phyloP scores from a whole-genome alignment of 1,139 yeast species.

The Magnusiomyces ingens region DNA sequence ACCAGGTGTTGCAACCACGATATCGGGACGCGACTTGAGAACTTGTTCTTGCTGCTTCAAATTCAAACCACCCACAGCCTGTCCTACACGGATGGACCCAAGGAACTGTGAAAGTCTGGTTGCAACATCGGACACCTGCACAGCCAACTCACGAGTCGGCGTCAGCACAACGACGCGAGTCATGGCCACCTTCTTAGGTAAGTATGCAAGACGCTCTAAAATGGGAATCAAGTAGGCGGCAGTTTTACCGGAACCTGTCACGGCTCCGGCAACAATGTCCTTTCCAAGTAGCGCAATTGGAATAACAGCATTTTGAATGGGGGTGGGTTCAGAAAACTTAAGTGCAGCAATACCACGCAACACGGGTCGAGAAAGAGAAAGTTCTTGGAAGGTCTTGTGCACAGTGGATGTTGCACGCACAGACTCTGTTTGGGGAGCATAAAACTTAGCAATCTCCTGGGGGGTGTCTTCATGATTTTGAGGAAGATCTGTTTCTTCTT shows the following conservation, averaged over 20 bases:
- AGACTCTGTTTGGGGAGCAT: slow-evolving; percentile 30
- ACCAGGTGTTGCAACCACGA: slow-evolving; percentile 96
- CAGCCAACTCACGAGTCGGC: slow-evolving; percentile 97
- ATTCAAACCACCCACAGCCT: slow-evolving; percentile 97
- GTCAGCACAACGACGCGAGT: slow-evolving; percentile 86
- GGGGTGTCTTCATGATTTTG: slow-evolving; percentile 26
- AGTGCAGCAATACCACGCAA: slow-evolving; percentile 72
- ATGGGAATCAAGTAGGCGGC: slow-evolving; percentile 97
- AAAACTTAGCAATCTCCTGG: slow-evolving; percentile 30
- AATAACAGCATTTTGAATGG: slow-evolving; percentile 87
- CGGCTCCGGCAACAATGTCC: slow-evolving; percentile 98
- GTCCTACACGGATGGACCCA: slow-evolving; percentile 68
- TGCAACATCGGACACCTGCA: slow-evolving; percentile 93
- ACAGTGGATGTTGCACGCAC: slow-evolving; percentile 29
- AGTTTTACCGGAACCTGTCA: slow-evolving; percentile 98
- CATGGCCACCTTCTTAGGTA: slow-evolving; percentile 77
- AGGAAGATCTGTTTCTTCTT: slow-evolving; percentile 21
- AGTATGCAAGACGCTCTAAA: slow-evolving; percentile 80
- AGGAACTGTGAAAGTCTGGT: slow-evolving; percentile 74
- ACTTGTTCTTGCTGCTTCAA: slow-evolving; percentile 93
- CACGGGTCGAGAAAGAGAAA: slow-evolving; percentile 84
- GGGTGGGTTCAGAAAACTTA: slow-evolving; percentile 82
- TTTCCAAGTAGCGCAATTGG: slow-evolving; percentile 91
- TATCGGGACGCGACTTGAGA: slow-evolving; percentile 84
- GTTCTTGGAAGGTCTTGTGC: slow-evolving; percentile 63